Evolutionary conservation across 2,329 filamentous ascomycete species (phyloP), one percentile per base, ranked within the genome.

Genomic region (Fusarium lyarnte): DNA sequence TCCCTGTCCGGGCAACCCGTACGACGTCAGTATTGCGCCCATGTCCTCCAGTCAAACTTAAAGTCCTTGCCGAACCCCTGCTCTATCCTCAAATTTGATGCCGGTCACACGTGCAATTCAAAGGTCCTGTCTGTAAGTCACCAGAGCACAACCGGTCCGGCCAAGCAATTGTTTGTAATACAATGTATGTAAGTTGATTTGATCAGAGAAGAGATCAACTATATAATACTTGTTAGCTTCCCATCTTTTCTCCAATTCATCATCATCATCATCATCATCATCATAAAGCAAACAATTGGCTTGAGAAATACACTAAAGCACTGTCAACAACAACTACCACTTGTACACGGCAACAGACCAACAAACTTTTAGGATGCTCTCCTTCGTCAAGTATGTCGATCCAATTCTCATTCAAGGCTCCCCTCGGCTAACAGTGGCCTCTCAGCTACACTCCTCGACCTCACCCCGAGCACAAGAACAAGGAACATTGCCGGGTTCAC

Each of bases 381-480:
- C 71, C 36, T 72, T 74, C 57, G 72, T 74, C 65, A 74, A 74
- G 72, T 74, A 72, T 35, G 11, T 39, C 16, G 25, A 12, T 43
- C 39, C 31, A 10, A 14, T n/a, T 17, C 46, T 21, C 19, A 23
- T 25, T 35, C 25, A 39, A 33, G 27, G 35, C 35, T 21, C 23
- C 25, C 27, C 36, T 38, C 25, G 25, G 35, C 60, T 72, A 53
- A 74, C 33, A 36, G 27, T 9, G 25, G n/a, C 13, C 19, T 36
- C 16, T 23, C 27, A 73, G 72, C 64, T 74, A 74, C 49, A 74
- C 71, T 72, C 72, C 72, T 63, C 71, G 72, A 63, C 35, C 71
- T 52, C 72, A 74, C n/a, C 72, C 72, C 23, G 72, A 74, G 72
- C 71, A 74, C 51, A 74, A 74, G 64, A 72, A 59, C 60, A 74